phyloP scores from a whole-genome alignment of 1,284 basidiomycete species.

The Amylostereum chailletii region DNA sequence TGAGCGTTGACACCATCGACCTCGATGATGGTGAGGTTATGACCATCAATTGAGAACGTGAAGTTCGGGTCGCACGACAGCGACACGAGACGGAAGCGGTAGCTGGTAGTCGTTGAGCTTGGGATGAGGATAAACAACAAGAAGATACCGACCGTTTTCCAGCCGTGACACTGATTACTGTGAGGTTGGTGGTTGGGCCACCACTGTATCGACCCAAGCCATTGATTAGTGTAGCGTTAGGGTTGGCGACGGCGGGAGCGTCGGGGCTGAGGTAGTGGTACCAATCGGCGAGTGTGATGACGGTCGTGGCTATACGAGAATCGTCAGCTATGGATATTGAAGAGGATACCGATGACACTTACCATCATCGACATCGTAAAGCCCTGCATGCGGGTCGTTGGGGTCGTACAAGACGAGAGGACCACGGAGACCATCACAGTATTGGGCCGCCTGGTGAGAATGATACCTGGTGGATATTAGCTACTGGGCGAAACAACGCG shows the following conservation, averaged over 20 bases:
- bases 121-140: constrained; percentile 20
- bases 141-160: constrained; percentile 22
- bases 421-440: background rate
- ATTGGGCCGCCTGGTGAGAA: background rate
- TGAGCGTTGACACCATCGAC: constrained; percentile 24
- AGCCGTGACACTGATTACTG: constrained; percentile 24
- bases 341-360: too few species aligned
- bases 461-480: background rate
- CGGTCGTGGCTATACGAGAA: constrained; percentile 13
- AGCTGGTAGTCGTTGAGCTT: constrained; percentile 19
- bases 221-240: constrained; percentile 38
- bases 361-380: background rate
- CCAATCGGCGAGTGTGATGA: constrained; percentile 20
- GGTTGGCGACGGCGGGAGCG: background rate
- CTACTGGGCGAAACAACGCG: too few species aligned
- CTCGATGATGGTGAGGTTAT: constrained; percentile 29
- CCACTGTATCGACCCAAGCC: constrained; percentile 30
- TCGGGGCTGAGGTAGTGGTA: constrained; percentile 11
- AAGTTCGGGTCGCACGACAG: constrained; percentile 28
- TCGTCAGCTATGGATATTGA: too few species aligned
- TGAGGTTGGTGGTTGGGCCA: constrained; percentile 23
- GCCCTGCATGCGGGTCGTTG: background rate
- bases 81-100: constrained; percentile 39
- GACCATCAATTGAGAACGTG: constrained; percentile 27
- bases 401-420: background rate